Conservation (phyloP, 257 asterid species). For the Cordia subcordata region DNA sequence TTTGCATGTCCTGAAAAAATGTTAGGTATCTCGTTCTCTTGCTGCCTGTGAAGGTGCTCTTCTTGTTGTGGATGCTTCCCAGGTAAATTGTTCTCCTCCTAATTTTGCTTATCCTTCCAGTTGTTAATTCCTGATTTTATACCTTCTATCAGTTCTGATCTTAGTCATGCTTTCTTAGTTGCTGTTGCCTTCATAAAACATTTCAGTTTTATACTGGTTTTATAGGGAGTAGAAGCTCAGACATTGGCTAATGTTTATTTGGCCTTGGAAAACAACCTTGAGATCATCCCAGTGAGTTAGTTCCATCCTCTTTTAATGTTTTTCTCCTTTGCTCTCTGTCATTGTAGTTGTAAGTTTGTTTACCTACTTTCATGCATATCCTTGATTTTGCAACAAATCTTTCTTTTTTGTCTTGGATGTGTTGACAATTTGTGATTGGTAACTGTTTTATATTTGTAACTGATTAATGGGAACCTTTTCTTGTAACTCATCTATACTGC, state of each 20-base stretch:
- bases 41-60: slow-evolving; percentile 99
- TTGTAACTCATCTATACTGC: too few species aligned
- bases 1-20: slow-evolving; percentile 15
- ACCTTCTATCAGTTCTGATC: slow-evolving; percentile 1
- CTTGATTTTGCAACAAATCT: neutral
- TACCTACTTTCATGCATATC: neutral
- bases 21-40: slow-evolving; percentile 98
- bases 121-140: slow-evolving; percentile 4
- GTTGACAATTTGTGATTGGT: too few species aligned
- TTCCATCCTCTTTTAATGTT: slow-evolving; percentile 1
- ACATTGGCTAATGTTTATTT: slow-evolving; percentile 95
- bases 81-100: slow-evolving; percentile 40
- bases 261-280: slow-evolving; percentile 98
- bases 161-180: slow-evolving; percentile 6
- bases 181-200: neutral
- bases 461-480: too few species aligned
- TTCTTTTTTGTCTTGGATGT: too few species aligned
- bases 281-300: slow-evolving; percentile 85
- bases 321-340: neutral
- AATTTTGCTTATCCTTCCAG: neutral
- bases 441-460: too few species aligned
- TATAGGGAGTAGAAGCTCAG: slow-evolving; percentile 99
- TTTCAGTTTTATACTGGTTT: slow-evolving; percentile 14
- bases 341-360: neutral
- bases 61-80: slow-evolving; percentile 99